Percentiles rank a stretch among this genome's conserved stretches.
Conservation (phyloP, 2,329 filamentous ascomycete genomes). For the Talaromyces sp. region DNA sequence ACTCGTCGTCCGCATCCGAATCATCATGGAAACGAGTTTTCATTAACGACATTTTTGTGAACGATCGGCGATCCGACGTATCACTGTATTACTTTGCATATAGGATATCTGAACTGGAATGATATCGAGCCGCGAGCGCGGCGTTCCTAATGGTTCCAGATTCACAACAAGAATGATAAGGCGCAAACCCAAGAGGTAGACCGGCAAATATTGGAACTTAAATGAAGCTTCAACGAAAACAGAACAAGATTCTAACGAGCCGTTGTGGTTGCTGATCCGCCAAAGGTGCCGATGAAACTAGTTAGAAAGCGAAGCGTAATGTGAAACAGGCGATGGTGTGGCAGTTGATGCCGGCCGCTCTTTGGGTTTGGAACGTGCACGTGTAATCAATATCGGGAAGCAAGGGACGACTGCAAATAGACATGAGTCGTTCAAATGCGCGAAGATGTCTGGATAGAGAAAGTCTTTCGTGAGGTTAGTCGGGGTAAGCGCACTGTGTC, state of each 20-base stretch:
- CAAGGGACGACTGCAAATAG: neutral
- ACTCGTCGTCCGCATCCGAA: conserved; percentile 64
- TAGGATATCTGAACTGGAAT: neutral
- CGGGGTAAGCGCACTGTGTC: neutral
- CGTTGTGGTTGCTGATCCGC: neutral
- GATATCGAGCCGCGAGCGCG: conserved; percentile 9
- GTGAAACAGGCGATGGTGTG: neutral
- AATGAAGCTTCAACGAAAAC: neutral
- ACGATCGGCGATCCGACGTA: neutral
- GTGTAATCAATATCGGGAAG: neutral
- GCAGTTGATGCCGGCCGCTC: neutral
- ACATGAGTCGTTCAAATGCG: neutral
- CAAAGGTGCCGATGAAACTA: neutral
- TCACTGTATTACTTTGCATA: neutral
- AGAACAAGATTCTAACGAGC: neutral
- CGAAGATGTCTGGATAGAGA: conserved; percentile 4
- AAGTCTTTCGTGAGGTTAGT: neutral
- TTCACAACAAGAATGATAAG: neutral
- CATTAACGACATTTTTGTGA: conserved; percentile 12
- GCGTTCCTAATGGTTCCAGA: conserved; percentile 3
- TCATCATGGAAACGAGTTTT: conserved; percentile 57
- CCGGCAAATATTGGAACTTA: neutral
- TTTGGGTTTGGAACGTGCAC: neutral
- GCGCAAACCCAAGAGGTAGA: neutral
- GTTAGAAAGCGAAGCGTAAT: neutral